Base-by-base conservation (phyloP, 192 early-diverging fungal species). In the Coemansia nantahalensis region DNA sequence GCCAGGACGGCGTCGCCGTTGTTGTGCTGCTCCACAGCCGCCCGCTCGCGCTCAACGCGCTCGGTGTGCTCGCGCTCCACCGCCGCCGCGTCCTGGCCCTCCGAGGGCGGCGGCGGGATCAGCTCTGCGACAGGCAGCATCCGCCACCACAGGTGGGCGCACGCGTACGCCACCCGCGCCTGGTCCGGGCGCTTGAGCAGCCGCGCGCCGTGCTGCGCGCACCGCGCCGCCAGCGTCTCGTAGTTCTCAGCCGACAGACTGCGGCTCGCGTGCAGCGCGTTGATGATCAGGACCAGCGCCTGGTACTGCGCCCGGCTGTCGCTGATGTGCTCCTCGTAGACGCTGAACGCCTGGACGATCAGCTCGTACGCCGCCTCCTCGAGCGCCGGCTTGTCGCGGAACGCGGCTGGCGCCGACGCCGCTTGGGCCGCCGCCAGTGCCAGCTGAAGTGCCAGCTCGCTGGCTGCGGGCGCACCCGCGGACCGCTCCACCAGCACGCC, bases 361-460 rank as follows among this genome's bases (percentile, higher is more conserved):
- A 97, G 95, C 68, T 99, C 97, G 70, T 98, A 99, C 10, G 85
- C 83, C n/a, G 92, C 79, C 52, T 98, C 95, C 59, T 97, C 94
- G 61, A 92, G 84, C 7, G 90, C 83, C 14, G 83, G 80, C 62
- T 92, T 89, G 21, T 48, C 62, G 43, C 67, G 66, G 53, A 78
- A 78, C 11, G 68, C 75, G 11, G 59, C 51, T 15, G 66, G 58
- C 41, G 64, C 59, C 48, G 93, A 86, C 11, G 94, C 92, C 15
- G 84, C 82, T 50, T 91, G 84, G 0, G 92, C 97, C 3, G 90
- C 88, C 58, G 91, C 63, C 54, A 99, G 68, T 60, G 87, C 95
- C 54, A 97, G 62, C 31, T 90, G 84, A 47, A 99, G 62, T n/a
- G 80, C 68, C 46, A 84, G 68, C 36, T 86, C 82, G 1, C 59